Evolutionary conservation across 768 basidiomycete species (phyloP), one percentile per base, ranked within the genome.

Genomic region (Dendrothele bispora): DNA sequence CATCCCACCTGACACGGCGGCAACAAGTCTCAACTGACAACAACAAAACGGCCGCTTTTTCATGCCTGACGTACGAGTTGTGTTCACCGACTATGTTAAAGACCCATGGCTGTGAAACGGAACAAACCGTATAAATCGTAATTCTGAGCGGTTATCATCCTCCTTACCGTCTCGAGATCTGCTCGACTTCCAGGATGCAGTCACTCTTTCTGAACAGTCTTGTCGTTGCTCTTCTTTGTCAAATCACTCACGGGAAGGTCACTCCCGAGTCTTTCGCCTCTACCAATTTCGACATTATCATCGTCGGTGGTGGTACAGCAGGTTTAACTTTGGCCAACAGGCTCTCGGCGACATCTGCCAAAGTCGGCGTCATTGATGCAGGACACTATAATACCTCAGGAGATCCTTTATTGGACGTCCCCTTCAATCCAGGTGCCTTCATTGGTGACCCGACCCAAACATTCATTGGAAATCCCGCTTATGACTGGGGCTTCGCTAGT

Each of bases 291-390:
- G 30, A 32, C 30, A 32, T 32, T n/a, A 10, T 32, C 10, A 32
- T 32, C n/a, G n/a, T 55, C 32, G 70, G 53, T 5, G 64, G 58
- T 2, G 69, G 64, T 22, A 70, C 58, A 5, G 68, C 60, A 10
- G 30, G 30, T n/a, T 32, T 32, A n/a, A 32, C 30, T 10, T n/a
- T 14, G 69, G 59, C 58, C 61, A 69, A 32, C 18, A 10, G 38
- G 18, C 21, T 15, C 38, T 39, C 15, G 20, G 38, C 38, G 14
- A n/a, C 38, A 8, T 39, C 21, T 39, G 21, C 15, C 38, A n/a
- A 22, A 20, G 21, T 39, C 38, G 14, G 38, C 14, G 38, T n/a
- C 38, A 15, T n/a, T 11, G 15, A 39, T n/a, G 38, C 14, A 39
- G 38, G 38, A n/a, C n/a, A n/a, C n/a, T n/a, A n/a, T n/a, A n/a